Evolutionary conservation across 345 rosid genomes (phyloP), one percentile per base, ranked within the genome.

Genomic region (Limnanthes douglasii): DNA sequence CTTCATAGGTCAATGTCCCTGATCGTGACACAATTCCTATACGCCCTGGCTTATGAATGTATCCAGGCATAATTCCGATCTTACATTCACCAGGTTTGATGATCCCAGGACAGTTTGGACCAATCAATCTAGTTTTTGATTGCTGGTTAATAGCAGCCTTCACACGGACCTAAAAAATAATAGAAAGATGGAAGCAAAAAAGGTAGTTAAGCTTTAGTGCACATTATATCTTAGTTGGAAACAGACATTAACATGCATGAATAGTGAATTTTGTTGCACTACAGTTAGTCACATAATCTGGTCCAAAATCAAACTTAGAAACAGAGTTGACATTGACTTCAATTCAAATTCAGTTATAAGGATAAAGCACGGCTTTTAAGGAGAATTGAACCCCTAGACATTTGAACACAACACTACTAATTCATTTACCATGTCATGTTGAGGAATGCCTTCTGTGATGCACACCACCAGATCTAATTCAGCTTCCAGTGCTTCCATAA

Each of bases 11-110:
- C 72, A 84, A 65, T n/a, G 95, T 84, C 20, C 93, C 93, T 31
- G 95, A 84, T 34, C 95, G 81, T 22, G 95, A 84, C 53, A 84
- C 95, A 30, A 84, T 84, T 35, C 95, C 95, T n/a, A 79, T 30
- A 32, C 67, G 84, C 28, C 95, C 95, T 0, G 95, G 86, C 48
- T 84, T 84, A 62, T 84, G 93, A 41, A 84, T 84, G 58, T 84
- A 84, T 1, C 93, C 95, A 6, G 95, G 95, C 95, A 84, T 84
- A 29, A 84, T 84, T 31, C 95, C 95, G 42, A 84, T 75, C 58
- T 79, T 84, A 54, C 95, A 75, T 59, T 84, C 95, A 46, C 88
- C 95, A 49, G 95, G 95, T 41, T 84, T 84, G 18, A 84, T 84
- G 43, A 84, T 79, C 18, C 95, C 95, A 34, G 95, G 95, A 46